Conservation (phyloP, 163 green algal genomes). For the Chlorella variabilis region DNA sequence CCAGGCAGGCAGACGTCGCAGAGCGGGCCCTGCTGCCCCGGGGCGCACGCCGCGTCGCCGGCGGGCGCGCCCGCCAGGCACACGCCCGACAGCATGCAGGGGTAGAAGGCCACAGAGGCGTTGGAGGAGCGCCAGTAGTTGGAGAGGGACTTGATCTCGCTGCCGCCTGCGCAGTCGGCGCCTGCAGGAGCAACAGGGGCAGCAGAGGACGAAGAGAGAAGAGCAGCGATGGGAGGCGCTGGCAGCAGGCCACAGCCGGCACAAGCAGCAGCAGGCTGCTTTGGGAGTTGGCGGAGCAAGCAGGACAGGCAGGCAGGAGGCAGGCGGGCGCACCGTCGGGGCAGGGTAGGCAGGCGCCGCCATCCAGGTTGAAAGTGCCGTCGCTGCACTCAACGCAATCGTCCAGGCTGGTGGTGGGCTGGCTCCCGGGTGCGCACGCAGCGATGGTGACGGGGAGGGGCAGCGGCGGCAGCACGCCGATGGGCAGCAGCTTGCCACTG, state of each 20-base stretch:
- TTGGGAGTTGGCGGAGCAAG: not conserved
- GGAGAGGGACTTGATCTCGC: constrained; percentile 4
- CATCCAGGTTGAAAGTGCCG: constrained; percentile 50
- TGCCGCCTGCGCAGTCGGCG: constrained; percentile 44
- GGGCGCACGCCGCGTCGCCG: constrained; percentile 41
- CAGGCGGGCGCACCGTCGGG: constrained; percentile 29
- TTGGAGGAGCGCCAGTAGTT: constrained; percentile 49
- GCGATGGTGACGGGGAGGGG: constrained; percentile 30
- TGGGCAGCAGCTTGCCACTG: not conserved
- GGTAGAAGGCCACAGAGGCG: constrained; percentile 17
- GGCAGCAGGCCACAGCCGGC: not conserved
- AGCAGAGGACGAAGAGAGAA: no score
- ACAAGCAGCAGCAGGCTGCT: not conserved
- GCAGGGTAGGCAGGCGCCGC: constrained; percentile 45
- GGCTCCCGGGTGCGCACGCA: constrained; percentile 35
- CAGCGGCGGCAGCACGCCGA: constrained; percentile 8
- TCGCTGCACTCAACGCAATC: constrained; percentile 47
- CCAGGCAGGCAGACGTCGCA: constrained; percentile 49
- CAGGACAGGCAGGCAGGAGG: not conserved
- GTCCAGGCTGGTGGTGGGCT: constrained; percentile 18
- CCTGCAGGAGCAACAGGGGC: constrained; percentile 17
- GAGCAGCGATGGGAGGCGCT: not conserved
- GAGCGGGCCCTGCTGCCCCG: constrained; percentile 48
- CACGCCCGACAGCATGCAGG: constrained; percentile 17
- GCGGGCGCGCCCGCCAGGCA: constrained; percentile 34